Conservation (phyloP, 176 grass and related monocot species). For the Bromus sterilis region DNA sequence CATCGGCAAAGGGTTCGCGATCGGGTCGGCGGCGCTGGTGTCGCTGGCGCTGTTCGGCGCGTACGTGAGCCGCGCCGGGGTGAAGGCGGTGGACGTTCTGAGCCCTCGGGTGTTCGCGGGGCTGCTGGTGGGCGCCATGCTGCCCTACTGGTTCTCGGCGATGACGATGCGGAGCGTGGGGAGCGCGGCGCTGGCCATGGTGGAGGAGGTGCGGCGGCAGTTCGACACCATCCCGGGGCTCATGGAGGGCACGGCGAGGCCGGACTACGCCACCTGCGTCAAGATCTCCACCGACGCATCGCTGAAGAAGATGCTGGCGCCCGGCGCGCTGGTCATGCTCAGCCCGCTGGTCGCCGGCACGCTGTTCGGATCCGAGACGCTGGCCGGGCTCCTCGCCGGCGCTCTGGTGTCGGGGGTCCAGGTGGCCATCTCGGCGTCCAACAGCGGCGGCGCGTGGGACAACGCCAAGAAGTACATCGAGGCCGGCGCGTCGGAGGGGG, state of each 20-base stretch:
- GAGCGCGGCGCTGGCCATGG: slow-evolving; percentile 69
- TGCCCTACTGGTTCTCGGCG: slow-evolving; percentile 90
- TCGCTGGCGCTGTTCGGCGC: slow-evolving; percentile 79
- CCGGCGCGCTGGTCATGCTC: slow-evolving; percentile 66
- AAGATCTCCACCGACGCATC: slow-evolving; percentile 88
- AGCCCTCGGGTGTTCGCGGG: slow-evolving; percentile 61
- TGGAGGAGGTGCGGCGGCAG: slow-evolving; percentile 73
- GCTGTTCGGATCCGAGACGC: slow-evolving; percentile 64
- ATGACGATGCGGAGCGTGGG: slow-evolving; percentile 88
- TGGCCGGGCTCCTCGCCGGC: slow-evolving; percentile 75
- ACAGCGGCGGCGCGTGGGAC: slow-evolving; percentile 91
- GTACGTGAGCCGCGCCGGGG: slow-evolving; percentile 62
- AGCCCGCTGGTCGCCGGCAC: slow-evolving; percentile 60
- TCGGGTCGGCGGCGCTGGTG: slow-evolving; percentile 75
- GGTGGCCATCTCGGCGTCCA: slow-evolving; percentile 88
- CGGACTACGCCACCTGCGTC: slow-evolving; percentile 83
- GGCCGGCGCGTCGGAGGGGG: slow-evolving; percentile 78
- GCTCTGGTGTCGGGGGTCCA: slow-evolving; percentile 82
- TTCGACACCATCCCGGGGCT: slow-evolving; percentile 64
- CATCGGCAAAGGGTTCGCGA: slow-evolving; percentile 87
- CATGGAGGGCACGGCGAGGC: slow-evolving; percentile 44
- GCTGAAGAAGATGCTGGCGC: slow-evolving; percentile 66
- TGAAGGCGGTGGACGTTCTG: slow-evolving; percentile 44
- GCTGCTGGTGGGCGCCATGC: slow-evolving; percentile 69
- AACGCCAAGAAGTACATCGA: slow-evolving; percentile 98